Base-by-base conservation (phyloP, 768 basidiomycete species). In the Phlegmacium glaucopus region DNA sequence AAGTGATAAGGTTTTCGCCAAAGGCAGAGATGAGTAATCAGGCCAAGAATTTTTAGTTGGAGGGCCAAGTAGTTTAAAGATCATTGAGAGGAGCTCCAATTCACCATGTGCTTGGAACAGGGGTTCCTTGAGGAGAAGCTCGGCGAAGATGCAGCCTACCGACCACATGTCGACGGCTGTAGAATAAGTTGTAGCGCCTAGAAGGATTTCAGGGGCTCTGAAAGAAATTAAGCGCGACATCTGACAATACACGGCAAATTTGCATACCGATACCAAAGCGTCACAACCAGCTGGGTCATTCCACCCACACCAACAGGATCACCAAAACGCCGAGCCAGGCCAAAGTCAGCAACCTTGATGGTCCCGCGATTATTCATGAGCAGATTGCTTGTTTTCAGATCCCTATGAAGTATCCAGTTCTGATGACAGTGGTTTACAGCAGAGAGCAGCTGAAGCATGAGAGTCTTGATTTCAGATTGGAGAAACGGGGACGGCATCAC, bases 291-390 rank as follows among this genome's bases (percentile, higher is more conserved):
- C 60, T 97, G 96, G 4, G 96, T 99, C 80, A 99, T 83, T 26
- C 94, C 93, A n/a, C 91, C 90, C 5, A 93, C 85, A 16, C 95
- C 94, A 9, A 97, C 79, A 9, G 96, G 96, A 64, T 98, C 96
- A 13, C 96, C 96, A 61, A 92, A 99, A 44, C 94, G 82, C 58
- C 96, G 74, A 12, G 96, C 96, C 25, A 98, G 80, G 5, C 96
- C 96, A 64, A 98, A 99, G 66, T 99, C 96, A 11, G 96, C 96
- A 6, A 99, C 94, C 61, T 98, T 98, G 69, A 99, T 94, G 30
- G 90, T 94, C 1, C 96, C 96, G 7, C 96, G 85, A 62, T 99
- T 99, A 66, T 98, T 99, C 95, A 99, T 95, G 39, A 99, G 77
- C 29, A 99, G 68, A 63, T 99, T 99, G 59, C 92, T 94, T 15